phyloP scores from a whole-genome alignment of 768 basidiomycete genomes.

The Cystoderma amianthinum region DNA sequence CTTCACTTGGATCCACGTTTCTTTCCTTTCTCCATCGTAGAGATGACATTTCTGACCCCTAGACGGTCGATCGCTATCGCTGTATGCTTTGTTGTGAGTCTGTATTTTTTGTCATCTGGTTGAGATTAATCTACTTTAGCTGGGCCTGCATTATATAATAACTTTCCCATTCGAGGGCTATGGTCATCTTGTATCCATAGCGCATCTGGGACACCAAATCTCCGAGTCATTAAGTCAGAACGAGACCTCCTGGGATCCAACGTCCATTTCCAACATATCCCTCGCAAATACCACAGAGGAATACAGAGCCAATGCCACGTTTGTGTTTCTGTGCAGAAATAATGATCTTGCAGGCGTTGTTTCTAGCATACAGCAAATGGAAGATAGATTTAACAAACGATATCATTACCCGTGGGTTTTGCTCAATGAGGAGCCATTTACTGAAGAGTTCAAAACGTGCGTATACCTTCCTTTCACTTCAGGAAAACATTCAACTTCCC shows the following conservation, averaged over 20 bases:
- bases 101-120: background rate
- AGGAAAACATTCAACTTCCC: slow-evolving; percentile 1
- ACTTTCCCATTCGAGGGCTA: too few species aligned
- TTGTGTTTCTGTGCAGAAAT: slow-evolving; percentile 67
- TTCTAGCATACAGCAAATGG: slow-evolving; percentile 58
- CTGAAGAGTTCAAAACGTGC: slow-evolving; percentile 63
- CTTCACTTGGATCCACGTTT: background rate
- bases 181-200: background rate
- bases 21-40: background rate
- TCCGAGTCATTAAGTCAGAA: background rate
- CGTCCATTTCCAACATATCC: background rate
- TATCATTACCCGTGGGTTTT: slow-evolving; percentile 79
- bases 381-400: slow-evolving; percentile 79
- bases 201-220: background rate
- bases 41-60: slow-evolving; percentile 32
- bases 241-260: background rate
- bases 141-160: too few species aligned
- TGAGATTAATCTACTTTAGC: background rate
- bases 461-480: slow-evolving; percentile 7
- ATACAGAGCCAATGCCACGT: slow-evolving; percentile 65
- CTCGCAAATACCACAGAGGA: background rate
- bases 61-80: slow-evolving; percentile 49
- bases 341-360: slow-evolving; percentile 44
- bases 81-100: slow-evolving; percentile 38
- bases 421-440: slow-evolving; percentile 76